Conservation (phyloP, 2,329 filamentous ascomycete genomes). For the Pseudogymnoascus sp. region DNA sequence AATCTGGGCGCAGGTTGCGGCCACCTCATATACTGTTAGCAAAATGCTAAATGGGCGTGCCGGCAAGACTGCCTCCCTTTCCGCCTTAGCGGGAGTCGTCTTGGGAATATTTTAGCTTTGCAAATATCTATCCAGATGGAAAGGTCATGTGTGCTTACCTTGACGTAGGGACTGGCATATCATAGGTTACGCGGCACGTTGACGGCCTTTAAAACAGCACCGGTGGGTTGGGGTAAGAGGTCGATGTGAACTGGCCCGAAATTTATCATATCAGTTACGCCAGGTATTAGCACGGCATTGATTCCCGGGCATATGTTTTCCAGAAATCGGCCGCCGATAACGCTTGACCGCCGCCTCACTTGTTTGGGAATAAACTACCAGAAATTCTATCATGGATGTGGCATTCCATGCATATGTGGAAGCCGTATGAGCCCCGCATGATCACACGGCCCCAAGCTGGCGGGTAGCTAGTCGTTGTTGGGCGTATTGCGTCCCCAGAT, state of each 20-base stretch:
- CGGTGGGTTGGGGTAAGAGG: background rate
- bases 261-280: conserved; percentile 2
- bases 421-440: background rate
- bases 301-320: background rate
- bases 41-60: background rate
- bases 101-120: background rate
- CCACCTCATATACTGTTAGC: background rate
- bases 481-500: background rate
- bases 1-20: background rate
- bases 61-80: background rate
- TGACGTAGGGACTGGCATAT: background rate
- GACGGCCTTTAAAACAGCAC: background rate
- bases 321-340: conserved; percentile 4
- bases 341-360: background rate
- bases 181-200: background rate
- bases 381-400: background rate
- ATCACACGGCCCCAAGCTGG: background rate
- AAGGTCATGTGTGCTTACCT: conserved; percentile 4
- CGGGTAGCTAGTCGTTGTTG: background rate
- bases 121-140: background rate
- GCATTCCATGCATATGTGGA: background rate
- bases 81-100: background rate
- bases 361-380: background rate
- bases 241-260: background rate
- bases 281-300: background rate